Evolutionary conservation across 2,329 filamentous ascomycete genomes (phyloP), one percentile per base, ranked within the genome.

Genomic region (Lecanicillium sp.): DNA sequence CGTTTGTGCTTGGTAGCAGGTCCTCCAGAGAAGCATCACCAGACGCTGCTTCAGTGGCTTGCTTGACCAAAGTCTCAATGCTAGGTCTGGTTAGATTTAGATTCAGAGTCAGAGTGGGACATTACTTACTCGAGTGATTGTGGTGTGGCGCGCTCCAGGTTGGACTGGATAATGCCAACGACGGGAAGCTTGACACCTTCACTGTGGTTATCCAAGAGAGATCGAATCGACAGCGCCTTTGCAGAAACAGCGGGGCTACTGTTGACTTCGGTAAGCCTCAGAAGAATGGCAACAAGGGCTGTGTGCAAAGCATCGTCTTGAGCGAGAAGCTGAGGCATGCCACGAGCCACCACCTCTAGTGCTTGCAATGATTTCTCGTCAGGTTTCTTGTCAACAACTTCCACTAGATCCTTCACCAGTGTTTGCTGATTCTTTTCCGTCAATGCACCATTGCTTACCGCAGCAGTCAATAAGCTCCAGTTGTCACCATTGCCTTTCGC

Each of bases 1-100:
- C 60, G 3, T 70, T 62, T 0, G 67, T 61, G 47, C 71, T 71
- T 0, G 87, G 86, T 28, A 92, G 65, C 4, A 90, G 58, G 9
- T 69, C 64, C 43, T 65, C 57, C 2, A 55, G 44, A 1, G 53
- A 45, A 8, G 51, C 51, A 4, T 48, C 46, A 1, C 56, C 48
- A 2, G 57, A 51, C 1, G 50, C 43, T 1, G 60, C 61, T 2
- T 55, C 52, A 13, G 58, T 52, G 5, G 65, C 56, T 22, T 81
- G 73, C 13, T 67, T 59, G 1, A 72, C 63, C 30, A 80, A 52
- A 1, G 73, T 78, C 14, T 71, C 62, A 12, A 79, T 64, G 9
- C 68, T 73, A 22, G 1, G 11, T 20, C 18, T 2, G 7, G 2
- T 29, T 45, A 25, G 44, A 32, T 28, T 5, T 15, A 15, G 14